phyloP scores from a whole-genome alignment of 371 early-diverging fungal species.

The Fennellomyces sp. region DNA sequence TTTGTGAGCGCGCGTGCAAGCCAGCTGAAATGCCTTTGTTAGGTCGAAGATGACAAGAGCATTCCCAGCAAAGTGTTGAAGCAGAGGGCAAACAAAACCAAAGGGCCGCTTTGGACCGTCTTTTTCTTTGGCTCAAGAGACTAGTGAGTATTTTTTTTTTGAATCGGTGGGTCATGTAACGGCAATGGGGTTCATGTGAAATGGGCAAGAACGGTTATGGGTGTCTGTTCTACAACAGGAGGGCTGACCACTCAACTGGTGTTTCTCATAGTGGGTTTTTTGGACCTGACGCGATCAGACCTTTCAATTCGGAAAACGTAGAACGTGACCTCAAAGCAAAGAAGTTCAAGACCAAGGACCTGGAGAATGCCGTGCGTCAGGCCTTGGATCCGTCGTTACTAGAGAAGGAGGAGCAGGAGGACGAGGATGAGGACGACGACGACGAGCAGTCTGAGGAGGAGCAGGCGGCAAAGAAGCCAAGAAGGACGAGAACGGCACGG shows the following conservation, averaged over 20 bases:
- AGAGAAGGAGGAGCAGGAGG: conserved; percentile 21
- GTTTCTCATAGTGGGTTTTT: conserved; percentile 45
- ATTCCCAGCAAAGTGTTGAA: conserved; percentile 58
- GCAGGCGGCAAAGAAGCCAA: conserved; percentile 8
- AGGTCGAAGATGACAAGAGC: conserved; percentile 61
- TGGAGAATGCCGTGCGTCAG: conserved; percentile 49
- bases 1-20: too few species aligned
- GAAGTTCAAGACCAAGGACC: conserved; percentile 53
- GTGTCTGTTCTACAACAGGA: too few species aligned
- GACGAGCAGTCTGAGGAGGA: conserved; percentile 14
- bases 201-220: background rate
- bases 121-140: conserved; percentile 74
- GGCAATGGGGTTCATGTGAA: too few species aligned
- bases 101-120: conserved; percentile 62
- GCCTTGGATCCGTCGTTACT: conserved; percentile 35
- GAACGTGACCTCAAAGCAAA: conserved; percentile 52
- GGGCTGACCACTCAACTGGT: too few species aligned
- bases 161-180: too few species aligned
- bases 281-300: conserved; percentile 50
- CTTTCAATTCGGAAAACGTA: conserved; percentile 43
- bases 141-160: conserved; percentile 61
- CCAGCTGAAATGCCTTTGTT: conserved; percentile 11
- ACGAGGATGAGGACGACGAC: conserved; percentile 13
- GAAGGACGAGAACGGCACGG: conserved; percentile 7
- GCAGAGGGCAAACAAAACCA: conserved; percentile 54